Evolutionary conservation across 306 rosid species (phyloP), one percentile per base, ranked within the genome.

Genomic region (Begonia loranthoides): DNA sequence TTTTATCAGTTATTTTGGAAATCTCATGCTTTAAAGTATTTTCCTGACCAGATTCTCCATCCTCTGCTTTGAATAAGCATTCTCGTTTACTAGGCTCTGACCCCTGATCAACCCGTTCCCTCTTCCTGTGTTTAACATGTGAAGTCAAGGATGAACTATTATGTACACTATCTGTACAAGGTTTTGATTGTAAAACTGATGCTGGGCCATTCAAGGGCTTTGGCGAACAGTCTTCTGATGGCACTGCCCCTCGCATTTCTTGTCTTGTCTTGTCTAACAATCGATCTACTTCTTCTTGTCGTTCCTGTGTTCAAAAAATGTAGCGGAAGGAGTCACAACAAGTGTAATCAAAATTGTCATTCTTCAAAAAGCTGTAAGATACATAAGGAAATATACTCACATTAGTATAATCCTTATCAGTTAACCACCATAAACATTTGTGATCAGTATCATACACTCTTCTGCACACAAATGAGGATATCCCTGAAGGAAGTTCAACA

Each of bases 351-450:
- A 49, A 15, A 49, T 5, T 1, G 15, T 49, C 19, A 49, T 1
- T 14, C 52, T 49, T 2, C 1, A 1, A 7, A 50, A 38, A 39
- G 36, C 47, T 48, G 56, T 19, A 13, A 41, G 24, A 17, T 61
- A 51, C 15, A 51, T 50, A 34, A 9, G 14, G 59, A 13, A 13
- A 13, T 52, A 74, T 33, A 74, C 96, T 81, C 45, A 88, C 96
- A 74, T 88, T 76, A 69, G 75, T 70, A 57, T 79, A 77, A 48
- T 84, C 72, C 48, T 79, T 72, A 67, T 88, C 96, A 65, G 93
- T 88, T 79, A 88, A 67, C 96, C 93, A 84, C 96, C 94, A 79
- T 79, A 88, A 79, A 76, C 94, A 75, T 63, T 77, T 77, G 75
- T 73, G 70, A 22, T 61, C 60, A 65, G 71, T 84, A 55, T 88